phyloP scores from a whole-genome alignment of 257 asterid genomes.

The Salvia hispanica region DNA sequence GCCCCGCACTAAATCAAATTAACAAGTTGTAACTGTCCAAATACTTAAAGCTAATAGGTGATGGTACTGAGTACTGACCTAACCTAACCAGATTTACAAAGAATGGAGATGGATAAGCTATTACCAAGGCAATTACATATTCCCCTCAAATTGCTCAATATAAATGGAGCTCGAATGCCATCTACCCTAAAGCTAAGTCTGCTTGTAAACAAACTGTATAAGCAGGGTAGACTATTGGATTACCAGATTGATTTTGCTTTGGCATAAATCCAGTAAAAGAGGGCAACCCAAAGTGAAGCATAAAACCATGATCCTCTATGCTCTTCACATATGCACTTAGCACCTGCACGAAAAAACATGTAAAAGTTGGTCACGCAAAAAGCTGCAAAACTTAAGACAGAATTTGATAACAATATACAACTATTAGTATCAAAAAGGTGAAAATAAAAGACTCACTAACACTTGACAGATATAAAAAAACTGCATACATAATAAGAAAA shows the following conservation, averaged over 20 bases:
- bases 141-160: slow-evolving; percentile 8
- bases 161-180: slow-evolving; percentile 10
- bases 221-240: slow-evolving; percentile 22
- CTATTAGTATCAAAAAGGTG: slow-evolving; percentile 10
- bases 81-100: background rate
- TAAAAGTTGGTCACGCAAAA: slow-evolving; percentile 19
- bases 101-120: slow-evolving; percentile 10
- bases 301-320: slow-evolving; percentile 95
- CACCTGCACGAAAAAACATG: slow-evolving; percentile 54
- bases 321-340: slow-evolving; percentile 83
- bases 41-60: slow-evolving; percentile 15
- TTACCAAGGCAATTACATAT: slow-evolving; percentile 12
- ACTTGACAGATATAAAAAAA: slow-evolving; percentile 2
- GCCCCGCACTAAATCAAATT: slow-evolving; percentile 12
- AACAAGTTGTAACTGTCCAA: background rate
- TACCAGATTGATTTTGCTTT: slow-evolving; percentile 63
- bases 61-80: background rate
- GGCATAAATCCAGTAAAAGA: slow-evolving; percentile 83
- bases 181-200: slow-evolving; percentile 13
- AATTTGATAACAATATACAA: slow-evolving; percentile 20
- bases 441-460: background rate
- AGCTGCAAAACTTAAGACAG: slow-evolving; percentile 7
- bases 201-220: slow-evolving; percentile 16
- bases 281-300: slow-evolving; percentile 74
- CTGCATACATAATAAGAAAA: background rate